Evolutionary conservation across 257 asterid genomes (phyloP), one percentile per base, ranked within the genome.

Genomic region (Solanum megistacrolobum): DNA sequence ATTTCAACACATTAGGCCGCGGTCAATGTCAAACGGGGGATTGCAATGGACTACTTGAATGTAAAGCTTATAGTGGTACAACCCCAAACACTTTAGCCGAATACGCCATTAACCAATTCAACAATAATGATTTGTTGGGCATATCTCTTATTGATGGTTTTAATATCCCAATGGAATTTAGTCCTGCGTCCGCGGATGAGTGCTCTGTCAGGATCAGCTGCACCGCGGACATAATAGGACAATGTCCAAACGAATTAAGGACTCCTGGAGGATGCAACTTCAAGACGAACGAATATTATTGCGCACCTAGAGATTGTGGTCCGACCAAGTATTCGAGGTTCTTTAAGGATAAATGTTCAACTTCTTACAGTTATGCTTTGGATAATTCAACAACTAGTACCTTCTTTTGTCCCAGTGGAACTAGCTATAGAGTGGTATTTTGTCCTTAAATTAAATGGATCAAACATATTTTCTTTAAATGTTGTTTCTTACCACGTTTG

Each of bases 1-100:
- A 90, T 86, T 95, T 94, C 86, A 86, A 94, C 88, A 31, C 75
- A 1, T 48, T 91, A 23, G 98, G 95, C 14, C 34, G 62, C 0
- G 95, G 96, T 18, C 55, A 69, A 9, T 94, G 95, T 60, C 86
- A 89, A 60, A 94, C 97, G 1, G 93, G 97, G 7, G 96, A 94
- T 87, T 94, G 95, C 31, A 85, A 86, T 23, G 94, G 94, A 14
- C 73, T n/a, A 12, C 87, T 93, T 2, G 83, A 75, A 12, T 91
- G 92, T 78, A 86, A 87, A 34, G 48, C 7, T 27, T 89, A 5
- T 32, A 32, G 34, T 13, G 7, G 92, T 12, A 65, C 48, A 72
- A 71, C 93, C 4, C 96, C 96, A 1, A 88, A 86, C 60, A 93
- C 93, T 32, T 74, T 93, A 1, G 94, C 92, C 1, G 95, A 92